phyloP scores from a whole-genome alignment of 1,284 basidiomycete species.

The Schizophyllum amplum region DNA sequence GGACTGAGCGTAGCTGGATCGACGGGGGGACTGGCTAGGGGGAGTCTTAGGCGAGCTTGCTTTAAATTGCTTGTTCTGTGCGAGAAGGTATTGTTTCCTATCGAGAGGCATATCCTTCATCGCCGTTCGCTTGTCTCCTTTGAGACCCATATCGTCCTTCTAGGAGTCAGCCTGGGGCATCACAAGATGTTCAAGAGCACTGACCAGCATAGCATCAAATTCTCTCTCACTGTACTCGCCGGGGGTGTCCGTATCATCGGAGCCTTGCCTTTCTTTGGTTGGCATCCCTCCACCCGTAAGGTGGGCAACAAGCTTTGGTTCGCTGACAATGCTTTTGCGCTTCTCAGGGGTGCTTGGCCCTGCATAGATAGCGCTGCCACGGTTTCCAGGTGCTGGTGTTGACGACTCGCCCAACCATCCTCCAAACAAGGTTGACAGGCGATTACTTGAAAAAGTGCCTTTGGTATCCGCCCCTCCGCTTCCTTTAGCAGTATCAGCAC shows the following conservation, averaged over 20 bases:
- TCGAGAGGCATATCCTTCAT: constrained; percentile 61
- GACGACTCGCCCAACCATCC: constrained; percentile 41
- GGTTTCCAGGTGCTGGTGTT: constrained; percentile 26
- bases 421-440: constrained; percentile 57
- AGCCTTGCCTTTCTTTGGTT: constrained; percentile 11
- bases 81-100: constrained; percentile 64
- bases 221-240: constrained; percentile 22
- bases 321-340: constrained; percentile 53
- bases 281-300: constrained; percentile 21
- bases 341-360: constrained; percentile 32
- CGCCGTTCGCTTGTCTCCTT: constrained; percentile 55
- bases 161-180: constrained; percentile 5
- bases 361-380: constrained; percentile 21
- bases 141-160: constrained; percentile 68
- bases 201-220: constrained; percentile 58
- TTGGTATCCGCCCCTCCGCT: background rate
- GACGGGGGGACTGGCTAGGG: constrained; percentile 12
- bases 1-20: constrained; percentile 32
- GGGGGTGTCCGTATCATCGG: constrained; percentile 23
- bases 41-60: constrained; percentile 20
- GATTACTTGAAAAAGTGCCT: constrained; percentile 34
- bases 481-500: constrained; percentile 3
- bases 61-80: constrained; percentile 39
- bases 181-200: constrained; percentile 16
- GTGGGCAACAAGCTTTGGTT: constrained; percentile 48